phyloP scores from a whole-genome alignment of 1,284 basidiomycete species.

The Puccinia horiana region DNA sequence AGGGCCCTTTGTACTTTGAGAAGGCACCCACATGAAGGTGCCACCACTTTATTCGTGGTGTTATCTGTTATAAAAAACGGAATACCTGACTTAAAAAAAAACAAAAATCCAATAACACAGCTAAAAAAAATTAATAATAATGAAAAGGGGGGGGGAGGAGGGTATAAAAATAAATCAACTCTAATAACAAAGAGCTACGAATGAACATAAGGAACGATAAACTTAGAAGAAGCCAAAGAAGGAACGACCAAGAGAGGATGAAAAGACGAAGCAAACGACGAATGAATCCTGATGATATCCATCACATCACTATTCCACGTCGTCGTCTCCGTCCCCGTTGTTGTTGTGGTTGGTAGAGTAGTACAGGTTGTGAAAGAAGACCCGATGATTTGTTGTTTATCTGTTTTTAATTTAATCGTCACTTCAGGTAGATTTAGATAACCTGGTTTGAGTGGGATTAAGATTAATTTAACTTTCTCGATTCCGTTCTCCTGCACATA shows the following conservation, averaged over 20 bases:
- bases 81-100: no score
- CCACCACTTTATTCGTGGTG: no score
- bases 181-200: neutral
- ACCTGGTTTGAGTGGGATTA: conserved; percentile 23
- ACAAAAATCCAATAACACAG: no score
- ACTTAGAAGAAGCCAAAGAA: conserved; percentile 8
- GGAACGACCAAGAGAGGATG: conserved; percentile 3
- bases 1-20: no score
- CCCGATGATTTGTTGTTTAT: neutral
- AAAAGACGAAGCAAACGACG: neutral
- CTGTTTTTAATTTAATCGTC: neutral
- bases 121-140: no score
- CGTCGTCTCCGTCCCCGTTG: no score
- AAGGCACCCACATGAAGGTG: no score
- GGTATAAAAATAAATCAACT: neutral
- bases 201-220: neutral
- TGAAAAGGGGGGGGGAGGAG: neutral
- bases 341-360: neutral
- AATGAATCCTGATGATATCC: conserved; percentile 15
- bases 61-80: no score
- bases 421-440: conserved; percentile 12
- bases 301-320: neutral
- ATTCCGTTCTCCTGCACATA: neutral
- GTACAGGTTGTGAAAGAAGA: neutral
- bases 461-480: neutral